Percentiles rank a stretch among this genome's conserved stretches.
These are phyloP conservation scores for Exophiala sp. DNA, from an alignment of 2,329 filamentous ascomycete genomes.

Conservation along the genomic window DNA sequence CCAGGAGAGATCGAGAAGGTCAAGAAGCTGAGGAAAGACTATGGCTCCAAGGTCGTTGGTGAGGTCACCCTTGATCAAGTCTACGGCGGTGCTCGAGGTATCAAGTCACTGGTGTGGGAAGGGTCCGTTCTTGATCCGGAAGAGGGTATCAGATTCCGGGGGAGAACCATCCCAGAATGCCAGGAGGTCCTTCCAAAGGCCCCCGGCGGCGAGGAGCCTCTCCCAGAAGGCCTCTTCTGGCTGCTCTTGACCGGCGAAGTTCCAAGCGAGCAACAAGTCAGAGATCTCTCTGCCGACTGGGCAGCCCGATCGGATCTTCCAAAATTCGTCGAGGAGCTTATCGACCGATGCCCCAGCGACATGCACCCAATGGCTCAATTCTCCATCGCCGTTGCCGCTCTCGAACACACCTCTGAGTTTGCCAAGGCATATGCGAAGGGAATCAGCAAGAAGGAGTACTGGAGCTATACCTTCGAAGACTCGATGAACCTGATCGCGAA, in stretches of 20 bases:
- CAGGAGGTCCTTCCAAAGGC: slow-evolving; percentile 96
- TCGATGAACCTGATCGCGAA: slow-evolving; percentile 99
- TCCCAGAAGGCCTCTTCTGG: slow-evolving; percentile 99
- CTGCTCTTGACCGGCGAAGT: slow-evolving; percentile 97
- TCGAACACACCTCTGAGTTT: slow-evolving; percentile 97
- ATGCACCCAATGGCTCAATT: slow-evolving; percentile 99
- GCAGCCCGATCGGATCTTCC: slow-evolving; percentile 93
- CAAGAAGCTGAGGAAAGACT: slow-evolving; percentile 95
- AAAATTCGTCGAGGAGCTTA: slow-evolving; percentile 98
- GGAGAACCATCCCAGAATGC: slow-evolving; percentile 98
- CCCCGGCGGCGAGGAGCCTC: slow-evolving; percentile 90
- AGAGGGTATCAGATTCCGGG: slow-evolving; percentile 98
- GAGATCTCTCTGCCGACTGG: slow-evolving; percentile 97
- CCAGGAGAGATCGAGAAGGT: slow-evolving; percentile 98
- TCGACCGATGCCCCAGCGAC: slow-evolving; percentile 98
- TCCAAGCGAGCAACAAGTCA: slow-evolving; percentile 95
- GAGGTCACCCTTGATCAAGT: slow-evolving; percentile 99
- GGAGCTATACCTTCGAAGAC: slow-evolving; percentile 98
- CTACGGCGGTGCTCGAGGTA: slow-evolving; percentile 97
- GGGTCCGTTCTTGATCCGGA: slow-evolving; percentile 95
- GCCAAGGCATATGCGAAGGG: slow-evolving; percentile 98
- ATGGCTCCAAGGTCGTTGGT: slow-evolving; percentile 89
- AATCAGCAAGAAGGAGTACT: slow-evolving; percentile 99
- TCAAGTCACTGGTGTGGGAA: slow-evolving; percentile 98
- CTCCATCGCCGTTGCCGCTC: slow-evolving; percentile 92